Evolutionary conservation across 177 flowering plant genomes (phyloP).

Genomic region (Tripterygium wilfordii): DNA sequence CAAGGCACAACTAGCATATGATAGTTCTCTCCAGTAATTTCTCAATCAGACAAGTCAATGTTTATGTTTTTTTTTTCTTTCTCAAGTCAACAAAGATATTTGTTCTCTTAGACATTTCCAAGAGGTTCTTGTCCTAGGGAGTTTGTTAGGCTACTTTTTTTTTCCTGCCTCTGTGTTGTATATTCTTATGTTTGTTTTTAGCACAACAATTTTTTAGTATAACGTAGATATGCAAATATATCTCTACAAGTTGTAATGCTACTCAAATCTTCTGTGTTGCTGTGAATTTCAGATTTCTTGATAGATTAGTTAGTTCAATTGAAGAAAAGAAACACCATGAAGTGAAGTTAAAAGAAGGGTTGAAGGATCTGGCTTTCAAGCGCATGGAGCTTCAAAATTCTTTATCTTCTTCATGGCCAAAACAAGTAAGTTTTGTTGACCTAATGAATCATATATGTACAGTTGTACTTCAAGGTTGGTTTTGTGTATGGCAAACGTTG

Average conservation of each 20-base stretch:
- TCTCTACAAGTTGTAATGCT: background rate
- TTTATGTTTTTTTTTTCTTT: too few relatives aligned
- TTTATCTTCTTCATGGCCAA: constrained; percentile 89
- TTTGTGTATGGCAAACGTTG: too few relatives aligned
- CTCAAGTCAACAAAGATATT: too few relatives aligned
- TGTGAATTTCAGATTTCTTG: constrained; percentile 61
- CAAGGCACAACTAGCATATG: too few relatives aligned
- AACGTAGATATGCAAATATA: background rate
- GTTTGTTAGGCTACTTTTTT: too few relatives aligned
- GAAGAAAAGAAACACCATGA: constrained; percentile 93
- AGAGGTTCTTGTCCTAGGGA: too few relatives aligned
- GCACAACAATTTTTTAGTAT: background rate
- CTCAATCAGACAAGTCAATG: too few relatives aligned
- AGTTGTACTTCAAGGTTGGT: background rate
- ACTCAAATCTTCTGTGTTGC: background rate
- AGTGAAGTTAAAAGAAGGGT: constrained; percentile 76
- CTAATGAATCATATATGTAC: background rate
- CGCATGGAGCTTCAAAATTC: constrained; percentile 94
- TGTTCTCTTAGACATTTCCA: too few relatives aligned
- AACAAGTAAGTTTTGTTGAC: constrained; percentile 51
- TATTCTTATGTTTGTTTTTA: too few relatives aligned
- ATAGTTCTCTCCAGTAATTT: too few relatives aligned
- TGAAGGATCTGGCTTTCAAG: constrained; percentile 66
- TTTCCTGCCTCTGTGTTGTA: too few relatives aligned
- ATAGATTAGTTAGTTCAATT: constrained; percentile 66